A percentile compares a stretch with the other conserved stretches of the same genome.
Conservation (phyloP, 352 stramenopile genomes). For the Phytophthora cactorum region DNA sequence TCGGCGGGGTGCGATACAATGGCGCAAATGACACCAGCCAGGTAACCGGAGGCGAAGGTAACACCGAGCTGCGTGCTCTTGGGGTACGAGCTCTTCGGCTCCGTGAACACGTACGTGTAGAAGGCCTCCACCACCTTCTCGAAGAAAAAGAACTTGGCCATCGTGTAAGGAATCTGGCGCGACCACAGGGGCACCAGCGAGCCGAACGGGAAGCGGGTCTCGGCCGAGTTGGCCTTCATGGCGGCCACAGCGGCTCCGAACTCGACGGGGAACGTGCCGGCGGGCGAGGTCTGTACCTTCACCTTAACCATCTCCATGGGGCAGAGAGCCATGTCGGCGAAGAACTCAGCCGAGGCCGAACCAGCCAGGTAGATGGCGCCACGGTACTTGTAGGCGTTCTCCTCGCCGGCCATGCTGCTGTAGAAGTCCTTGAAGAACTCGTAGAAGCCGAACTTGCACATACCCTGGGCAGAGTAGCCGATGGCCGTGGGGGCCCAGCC, state of each 20-base stretch:
- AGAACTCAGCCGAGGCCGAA: constrained; percentile 94
- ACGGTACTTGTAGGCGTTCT: constrained; percentile 94
- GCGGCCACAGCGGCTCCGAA: constrained; percentile 85
- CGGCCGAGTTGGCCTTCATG: constrained; percentile 90
- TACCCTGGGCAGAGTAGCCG: constrained; percentile 91
- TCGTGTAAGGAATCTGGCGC: constrained; percentile 98
- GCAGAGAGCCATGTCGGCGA: constrained; percentile 93
- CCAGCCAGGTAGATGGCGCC: constrained; percentile 92
- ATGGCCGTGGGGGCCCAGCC: constrained; percentile 93
- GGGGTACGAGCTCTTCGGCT: constrained; percentile 91
- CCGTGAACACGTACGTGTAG: constrained; percentile 91
- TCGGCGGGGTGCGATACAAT: constrained; percentile 99
- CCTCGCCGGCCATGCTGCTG: constrained; percentile 89
- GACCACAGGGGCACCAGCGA: constrained; percentile 91
- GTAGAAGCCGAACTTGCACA: constrained; percentile 96
- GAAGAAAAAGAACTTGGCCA: constrained; percentile 99
- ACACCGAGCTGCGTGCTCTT: constrained; percentile 96
- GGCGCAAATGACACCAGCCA: constrained; percentile 98
- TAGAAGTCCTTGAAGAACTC: constrained; percentile 97
- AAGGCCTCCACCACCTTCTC: constrained; percentile 90
- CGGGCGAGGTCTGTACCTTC: constrained; percentile 92
- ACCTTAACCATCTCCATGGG: constrained; percentile 97
- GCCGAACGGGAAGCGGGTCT: constrained; percentile 92
- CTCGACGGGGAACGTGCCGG: constrained; percentile 89
- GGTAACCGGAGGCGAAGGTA: constrained; percentile 98